A percentile compares a stretch with the other conserved stretches of the same genome.
Evolutionary conservation across 257 asterid species (phyloP).

Genomic region (Plantago ovata): DNA sequence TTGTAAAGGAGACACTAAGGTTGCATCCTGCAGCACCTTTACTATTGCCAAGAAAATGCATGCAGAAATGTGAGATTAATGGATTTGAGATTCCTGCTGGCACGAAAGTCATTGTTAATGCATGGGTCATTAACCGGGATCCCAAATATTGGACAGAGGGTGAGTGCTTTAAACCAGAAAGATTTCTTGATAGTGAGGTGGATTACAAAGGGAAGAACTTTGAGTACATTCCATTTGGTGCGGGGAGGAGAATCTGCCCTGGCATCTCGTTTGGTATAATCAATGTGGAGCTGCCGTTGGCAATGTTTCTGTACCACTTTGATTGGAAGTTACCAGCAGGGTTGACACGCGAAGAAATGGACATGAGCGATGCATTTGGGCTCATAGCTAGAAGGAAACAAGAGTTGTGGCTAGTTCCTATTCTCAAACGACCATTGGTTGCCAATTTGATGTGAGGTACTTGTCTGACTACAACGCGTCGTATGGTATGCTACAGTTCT

Average conservation of each 20-base stretch:
- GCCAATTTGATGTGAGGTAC: too few relatives aligned
- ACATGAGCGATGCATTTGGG: too few relatives aligned
- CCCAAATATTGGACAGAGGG: conserved; percentile 18
- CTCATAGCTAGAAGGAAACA: too few relatives aligned
- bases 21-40: conserved; percentile 16
- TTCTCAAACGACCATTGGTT: too few relatives aligned
- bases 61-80: conserved; percentile 6
- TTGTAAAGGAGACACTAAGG: background rate
- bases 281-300: conserved; percentile 18
- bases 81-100: conserved; percentile 16
- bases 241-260: conserved; percentile 25
- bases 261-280: conserved; percentile 19
- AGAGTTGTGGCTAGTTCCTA: too few relatives aligned
- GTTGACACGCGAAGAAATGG: too few relatives aligned
- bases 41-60: conserved; percentile 15
- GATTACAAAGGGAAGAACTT: conserved; percentile 3
- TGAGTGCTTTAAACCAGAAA: conserved; percentile 20
- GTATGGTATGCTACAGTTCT: too few relatives aligned
- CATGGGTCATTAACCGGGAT: background rate
- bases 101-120: conserved; percentile 7
- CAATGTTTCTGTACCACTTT: conserved; percentile 19
- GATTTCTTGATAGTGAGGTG: conserved; percentile 5
- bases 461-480: too few relatives aligned
- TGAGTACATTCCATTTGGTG: conserved; percentile 21
- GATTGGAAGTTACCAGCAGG: too few relatives aligned